Evolutionary conservation across 192 early-diverging fungal genomes (phyloP).

Genomic region (Podila verticillata): DNA sequence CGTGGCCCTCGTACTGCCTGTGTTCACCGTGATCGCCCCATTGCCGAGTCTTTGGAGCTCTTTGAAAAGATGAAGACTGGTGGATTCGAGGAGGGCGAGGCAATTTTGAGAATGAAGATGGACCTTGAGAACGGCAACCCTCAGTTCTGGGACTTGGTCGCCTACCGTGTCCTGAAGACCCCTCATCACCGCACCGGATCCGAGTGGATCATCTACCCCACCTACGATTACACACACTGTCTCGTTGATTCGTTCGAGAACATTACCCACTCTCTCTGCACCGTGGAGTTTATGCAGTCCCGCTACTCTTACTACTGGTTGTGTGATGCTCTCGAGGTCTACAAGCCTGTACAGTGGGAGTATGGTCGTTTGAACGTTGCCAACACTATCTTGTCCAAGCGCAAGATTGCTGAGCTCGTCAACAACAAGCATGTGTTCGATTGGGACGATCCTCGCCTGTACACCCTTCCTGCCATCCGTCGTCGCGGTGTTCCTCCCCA

Average conservation of each 20-base stretch:
- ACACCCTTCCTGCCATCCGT: constrained; percentile 94
- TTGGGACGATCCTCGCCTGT: constrained; percentile 98
- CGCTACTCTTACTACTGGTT: constrained; percentile 99
- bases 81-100: constrained; percentile 90
- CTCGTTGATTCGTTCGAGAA: constrained; percentile 99
- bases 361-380: constrained; percentile 95
- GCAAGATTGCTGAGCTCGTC: constrained; percentile 94
- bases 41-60: constrained; percentile 90
- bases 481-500: constrained; percentile 97
- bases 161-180: constrained; percentile 94
- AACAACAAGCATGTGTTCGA: constrained; percentile 79
- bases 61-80: constrained; percentile 99
- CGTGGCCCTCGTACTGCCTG: constrained; percentile 90
- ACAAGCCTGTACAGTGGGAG: constrained; percentile 99
- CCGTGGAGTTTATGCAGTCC: constrained; percentile 92
- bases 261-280: constrained; percentile 99
- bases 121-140: constrained; percentile 97
- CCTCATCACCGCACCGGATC: constrained; percentile 93
- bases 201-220: constrained; percentile 99
- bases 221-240: constrained; percentile 99
- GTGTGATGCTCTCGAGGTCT: constrained; percentile 96
- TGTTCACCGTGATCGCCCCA: constrained; percentile 90
- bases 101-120: constrained; percentile 99
- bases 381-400: constrained; percentile 96
- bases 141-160: constrained; percentile 99